Evolutionary conservation across 1,284 basidiomycete genomes (phyloP).

Genomic region (Megacollybia platyphylla): DNA sequence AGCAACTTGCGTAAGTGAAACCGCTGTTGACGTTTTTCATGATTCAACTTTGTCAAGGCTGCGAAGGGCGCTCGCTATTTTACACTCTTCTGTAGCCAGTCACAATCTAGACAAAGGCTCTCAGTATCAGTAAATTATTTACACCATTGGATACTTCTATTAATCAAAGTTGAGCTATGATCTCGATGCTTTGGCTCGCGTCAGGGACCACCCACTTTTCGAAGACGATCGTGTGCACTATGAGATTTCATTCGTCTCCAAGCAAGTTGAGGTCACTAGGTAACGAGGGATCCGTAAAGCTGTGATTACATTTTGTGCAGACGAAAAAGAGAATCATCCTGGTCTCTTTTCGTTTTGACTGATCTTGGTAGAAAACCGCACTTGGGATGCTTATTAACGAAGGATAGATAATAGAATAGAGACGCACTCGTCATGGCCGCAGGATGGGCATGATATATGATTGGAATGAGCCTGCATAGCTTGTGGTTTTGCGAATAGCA

Average conservation of each 20-base stretch:
- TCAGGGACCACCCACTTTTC: too few relatives aligned
- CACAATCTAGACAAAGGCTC: too few relatives aligned
- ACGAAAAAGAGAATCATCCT: slow-evolving; percentile 90
- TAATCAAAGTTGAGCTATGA: too few relatives aligned
- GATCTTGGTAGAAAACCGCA: slow-evolving; percentile 88
- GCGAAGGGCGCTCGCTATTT: too few relatives aligned
- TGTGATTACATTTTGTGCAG: slow-evolving; percentile 76
- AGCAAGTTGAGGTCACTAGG: slow-evolving; percentile 13
- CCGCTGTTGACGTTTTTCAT: too few relatives aligned
- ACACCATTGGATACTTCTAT: too few relatives aligned
- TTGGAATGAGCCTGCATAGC: slow-evolving; percentile 49
- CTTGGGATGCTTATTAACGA: slow-evolving; percentile 24
- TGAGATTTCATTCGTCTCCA: slow-evolving; percentile 3
- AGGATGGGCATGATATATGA: slow-evolving; percentile 54
- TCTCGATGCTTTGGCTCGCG: too few relatives aligned
- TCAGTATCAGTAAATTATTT: too few relatives aligned
- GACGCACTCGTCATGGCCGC: slow-evolving; percentile 62
- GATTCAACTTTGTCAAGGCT: too few relatives aligned
- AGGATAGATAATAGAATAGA: slow-evolving; percentile 1
- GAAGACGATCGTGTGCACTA: too few relatives aligned
- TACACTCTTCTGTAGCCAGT: too few relatives aligned
- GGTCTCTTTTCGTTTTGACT: slow-evolving; percentile 86
- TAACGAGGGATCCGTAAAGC: slow-evolving; percentile 62
- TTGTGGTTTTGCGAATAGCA: slow-evolving; percentile 1
- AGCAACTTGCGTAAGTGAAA: slow-evolving; percentile 34